Base-by-base conservation (phyloP, 495 filamentous ascomycete genomes). In the Antarctomyces pellizariae region DNA sequence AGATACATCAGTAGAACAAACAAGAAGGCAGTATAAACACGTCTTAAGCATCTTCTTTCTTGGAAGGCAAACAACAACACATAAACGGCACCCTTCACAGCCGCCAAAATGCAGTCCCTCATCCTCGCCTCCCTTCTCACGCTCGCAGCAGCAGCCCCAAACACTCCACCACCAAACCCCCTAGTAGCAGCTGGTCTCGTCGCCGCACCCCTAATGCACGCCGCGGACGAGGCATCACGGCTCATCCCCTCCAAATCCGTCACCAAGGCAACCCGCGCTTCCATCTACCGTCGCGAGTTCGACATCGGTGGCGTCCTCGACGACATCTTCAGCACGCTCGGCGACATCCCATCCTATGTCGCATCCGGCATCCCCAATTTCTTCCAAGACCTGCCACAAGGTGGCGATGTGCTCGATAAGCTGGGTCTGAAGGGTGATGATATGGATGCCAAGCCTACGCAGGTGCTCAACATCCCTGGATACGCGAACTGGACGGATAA, bases 401-500 rank as follows among this genome's bases (percentile, higher is more conserved):
- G 71, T 17, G 44, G 49, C 14, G 49, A 50, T 3, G 71, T 75
- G 3, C 44, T 54, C 36, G 69, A 54, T 31, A 57, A 57, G 21
- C 49, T 78, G 2, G 62, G 65, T 2, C 48, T 80, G 22, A 45
- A 56, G 26, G 53, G 62, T 27, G 38, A 38, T 7, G 56, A 67
- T n/a, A 43, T 76, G 13, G 52, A 41, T 8, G 59, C 66, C 3
- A 45, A 61, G 19, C 74, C 75, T 1, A 72, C 75, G 2, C 60
- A 76, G 34, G 71, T 74, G 10, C 42, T 80, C 26, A 78, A 79
- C 36, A 47, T 82, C 6, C 69, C 71, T n/a, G 59, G 59, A n/a
- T 82, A 83, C 43, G 75, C 59, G 18, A 83, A 83, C 34, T 82
- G 67, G 61, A 79, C 75, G n/a, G 53, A 61, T 11, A 48, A 62